Base-by-base conservation (phyloP, 495 filamentous ascomycete species). In the Apodospora peruviana region DNA sequence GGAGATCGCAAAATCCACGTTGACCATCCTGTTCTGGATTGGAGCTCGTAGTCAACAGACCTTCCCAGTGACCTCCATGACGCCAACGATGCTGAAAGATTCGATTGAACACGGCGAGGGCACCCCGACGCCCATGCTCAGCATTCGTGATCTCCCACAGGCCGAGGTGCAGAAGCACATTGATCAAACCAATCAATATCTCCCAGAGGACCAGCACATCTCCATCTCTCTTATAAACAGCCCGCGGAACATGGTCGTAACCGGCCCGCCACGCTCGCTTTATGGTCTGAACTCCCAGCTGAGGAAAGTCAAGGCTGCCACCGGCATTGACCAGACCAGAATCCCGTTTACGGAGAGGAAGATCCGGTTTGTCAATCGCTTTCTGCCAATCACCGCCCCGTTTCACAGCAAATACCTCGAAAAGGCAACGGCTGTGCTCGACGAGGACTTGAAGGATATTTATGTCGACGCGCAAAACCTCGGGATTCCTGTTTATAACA, bases 21-120 rank as follows among this genome's bases (percentile, higher is more conserved):
- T 99, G 47, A 94, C 85, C 5, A 86, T 94, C 50, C 85, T 99
- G n/a, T 99, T 99, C 74, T 99, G 93, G 94, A 97, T 99, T 55
- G 94, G 94, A 53, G 81, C 91, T n/a, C 87, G 94, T 55, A 96
- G 91, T 65, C 94, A 99, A 62, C 94, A 99, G 64, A 90, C 90
- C 1, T 99, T 95, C 60, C 94, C 94, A 39, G 82, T 83, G 43
- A 97, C 94, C 2, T 96, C 94, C 1, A 75, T 99, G 45, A 85
- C 90, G n/a, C 94, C 94, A 1, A 82, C 80, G 1, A 85, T 88
- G 52, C 78, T 96, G n/a, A 90, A 91, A 62, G 94, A 99, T 61
- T 95, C 93, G 0, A 77, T 89, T 48, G 91, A 96, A 59, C 84
- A 91, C 69, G 91, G 93, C 5, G 94, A 99, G 65, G 94, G 94